A percentile compares a stretch with the other conserved stretches of the same genome.
phyloP scores from a whole-genome alignment of 805 yeast genomes.

The Ogataea trehalophila region DNA sequence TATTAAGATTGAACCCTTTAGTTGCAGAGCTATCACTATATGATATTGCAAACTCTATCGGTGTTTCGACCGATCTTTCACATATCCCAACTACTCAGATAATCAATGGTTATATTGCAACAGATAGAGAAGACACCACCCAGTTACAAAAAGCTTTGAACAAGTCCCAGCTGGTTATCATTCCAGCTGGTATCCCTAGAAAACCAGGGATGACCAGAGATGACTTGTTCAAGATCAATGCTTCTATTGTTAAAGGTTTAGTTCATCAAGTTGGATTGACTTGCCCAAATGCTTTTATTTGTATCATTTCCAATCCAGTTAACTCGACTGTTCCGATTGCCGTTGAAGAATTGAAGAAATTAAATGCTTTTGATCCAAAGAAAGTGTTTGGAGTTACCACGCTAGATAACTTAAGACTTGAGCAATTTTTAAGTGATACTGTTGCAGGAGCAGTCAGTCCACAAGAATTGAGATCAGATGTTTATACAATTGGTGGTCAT shows the following conservation, averaged over 20 bases:
- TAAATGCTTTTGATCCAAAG: constrained; percentile 47
- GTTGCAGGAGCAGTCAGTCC: constrained; percentile 9
- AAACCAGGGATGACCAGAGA: constrained; percentile 66
- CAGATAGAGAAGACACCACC: constrained; percentile 22
- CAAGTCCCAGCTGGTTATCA: constrained; percentile 45
- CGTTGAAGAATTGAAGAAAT: constrained; percentile 49
- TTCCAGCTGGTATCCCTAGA: constrained; percentile 62
- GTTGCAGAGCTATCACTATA: constrained; percentile 67
- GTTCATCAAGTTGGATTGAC: constrained; percentile 46
- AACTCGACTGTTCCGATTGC: constrained; percentile 59
- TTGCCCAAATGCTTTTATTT: constrained; percentile 48
- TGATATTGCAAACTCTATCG: constrained; percentile 81
- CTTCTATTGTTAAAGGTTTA: constrained; percentile 46
- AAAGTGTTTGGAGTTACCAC: constrained; percentile 57
- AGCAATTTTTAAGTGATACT: constrained; percentile 3
- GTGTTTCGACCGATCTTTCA: constrained; percentile 84
- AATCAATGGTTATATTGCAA: constrained; percentile 23
- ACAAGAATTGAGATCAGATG: constrained; percentile 32
- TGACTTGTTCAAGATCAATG: constrained; percentile 55
- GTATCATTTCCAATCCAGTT: constrained; percentile 56
- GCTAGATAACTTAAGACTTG: constrained; percentile 46
- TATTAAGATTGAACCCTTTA: constrained; percentile 64
- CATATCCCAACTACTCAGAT: constrained; percentile 47
- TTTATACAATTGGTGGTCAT: constrained; percentile 77
- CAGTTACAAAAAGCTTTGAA: constrained; percentile 40